A percentile compares a stretch with the other conserved stretches of the same genome.
Conservation (phyloP, 208 protist species). For the Trypanosomatidae sp. region DNA sequence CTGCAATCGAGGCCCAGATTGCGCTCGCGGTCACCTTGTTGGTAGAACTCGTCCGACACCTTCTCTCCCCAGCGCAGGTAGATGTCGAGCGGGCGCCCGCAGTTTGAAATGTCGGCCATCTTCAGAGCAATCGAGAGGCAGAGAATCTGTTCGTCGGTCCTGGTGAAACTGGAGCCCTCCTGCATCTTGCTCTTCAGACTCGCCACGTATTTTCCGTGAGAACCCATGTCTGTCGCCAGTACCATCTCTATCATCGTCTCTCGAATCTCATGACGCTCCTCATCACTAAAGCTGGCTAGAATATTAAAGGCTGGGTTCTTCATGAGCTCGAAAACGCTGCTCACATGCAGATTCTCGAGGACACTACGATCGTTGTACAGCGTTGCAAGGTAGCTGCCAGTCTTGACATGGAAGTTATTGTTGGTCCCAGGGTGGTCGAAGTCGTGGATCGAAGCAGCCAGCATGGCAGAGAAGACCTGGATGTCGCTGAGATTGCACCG, state of each 20-base stretch:
- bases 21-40: slow-evolving; percentile 92
- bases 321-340: slow-evolving; percentile 92
- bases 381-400: slow-evolving; percentile 80
- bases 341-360: slow-evolving; percentile 95
- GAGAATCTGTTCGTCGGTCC: slow-evolving; percentile 82
- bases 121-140: slow-evolving; percentile 93
- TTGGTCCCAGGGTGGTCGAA: slow-evolving; percentile 96
- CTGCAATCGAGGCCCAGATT: slow-evolving; percentile 83
- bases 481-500: slow-evolving; percentile 72
- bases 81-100: slow-evolving; percentile 81
- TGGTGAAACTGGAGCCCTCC: slow-evolving; percentile 60
- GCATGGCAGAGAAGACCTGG: slow-evolving; percentile 89
- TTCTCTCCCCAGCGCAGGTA: slow-evolving; percentile 90
- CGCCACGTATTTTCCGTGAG: slow-evolving; percentile 86
- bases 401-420: slow-evolving; percentile 93
- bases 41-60: slow-evolving; percentile 94
- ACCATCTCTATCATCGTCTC: slow-evolving; percentile 93
- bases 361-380: slow-evolving; percentile 96
- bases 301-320: slow-evolving; percentile 85
- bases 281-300: slow-evolving; percentile 67
- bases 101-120: slow-evolving; percentile 96
- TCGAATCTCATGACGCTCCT: slow-evolving; percentile 82
- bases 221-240: slow-evolving; percentile 94
- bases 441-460: slow-evolving; percentile 96
- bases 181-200: slow-evolving; percentile 68